Percentiles rank a stretch among this genome's conserved stretches.
Evolutionary conservation across 2,329 filamentous ascomycete genomes (phyloP).

Genomic region (Colletotrichum sidae): DNA sequence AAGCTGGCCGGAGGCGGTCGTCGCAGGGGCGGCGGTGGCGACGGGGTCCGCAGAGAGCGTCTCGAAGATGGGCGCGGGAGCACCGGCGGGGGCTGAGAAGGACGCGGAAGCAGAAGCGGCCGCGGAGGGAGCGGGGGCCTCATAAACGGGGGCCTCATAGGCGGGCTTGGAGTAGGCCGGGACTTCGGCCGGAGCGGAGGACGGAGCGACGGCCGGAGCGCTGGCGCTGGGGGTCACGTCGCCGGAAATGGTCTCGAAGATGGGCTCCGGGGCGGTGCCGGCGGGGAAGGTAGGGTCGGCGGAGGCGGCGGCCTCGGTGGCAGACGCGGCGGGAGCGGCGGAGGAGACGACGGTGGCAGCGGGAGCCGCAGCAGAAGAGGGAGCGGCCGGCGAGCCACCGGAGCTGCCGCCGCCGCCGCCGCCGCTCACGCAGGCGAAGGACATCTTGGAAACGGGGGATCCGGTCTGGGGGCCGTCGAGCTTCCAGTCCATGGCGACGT

Average conservation of each 20-base stretch:
- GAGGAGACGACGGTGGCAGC: slow-evolving; percentile 12
- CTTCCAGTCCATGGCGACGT: slow-evolving; percentile 67
- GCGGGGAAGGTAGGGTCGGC: slow-evolving; percentile 21
- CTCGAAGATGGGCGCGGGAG: slow-evolving; percentile 18
- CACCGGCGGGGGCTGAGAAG: slow-evolving; percentile 15
- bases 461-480: slow-evolving; percentile 46
- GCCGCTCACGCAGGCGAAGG: slow-evolving; percentile 60
- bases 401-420: slow-evolving; percentile 55
- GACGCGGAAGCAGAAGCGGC: background rate
- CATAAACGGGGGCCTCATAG: slow-evolving; percentile 11
- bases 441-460: slow-evolving; percentile 56
- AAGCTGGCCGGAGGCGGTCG: slow-evolving; percentile 11
- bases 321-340: slow-evolving; percentile 1
- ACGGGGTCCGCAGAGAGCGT: slow-evolving; percentile 16
- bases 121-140: slow-evolving; percentile 8
- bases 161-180: background rate
- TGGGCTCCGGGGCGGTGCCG: slow-evolving; percentile 22
- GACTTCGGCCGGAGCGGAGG: slow-evolving; percentile 8
- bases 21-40: slow-evolving; percentile 8
- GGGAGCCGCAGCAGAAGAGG: slow-evolving; percentile 36
- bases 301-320: slow-evolving; percentile 15
- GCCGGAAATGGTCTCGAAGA: slow-evolving; percentile 30
- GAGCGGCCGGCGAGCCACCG: slow-evolving; percentile 48
- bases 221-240: slow-evolving; percentile 17
- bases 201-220: slow-evolving; percentile 5